Evolutionary conservation across 164 flowering plant genomes (phyloP), one percentile per base, ranked within the genome.

Genomic region (Dillenia suffruticosa): DNA sequence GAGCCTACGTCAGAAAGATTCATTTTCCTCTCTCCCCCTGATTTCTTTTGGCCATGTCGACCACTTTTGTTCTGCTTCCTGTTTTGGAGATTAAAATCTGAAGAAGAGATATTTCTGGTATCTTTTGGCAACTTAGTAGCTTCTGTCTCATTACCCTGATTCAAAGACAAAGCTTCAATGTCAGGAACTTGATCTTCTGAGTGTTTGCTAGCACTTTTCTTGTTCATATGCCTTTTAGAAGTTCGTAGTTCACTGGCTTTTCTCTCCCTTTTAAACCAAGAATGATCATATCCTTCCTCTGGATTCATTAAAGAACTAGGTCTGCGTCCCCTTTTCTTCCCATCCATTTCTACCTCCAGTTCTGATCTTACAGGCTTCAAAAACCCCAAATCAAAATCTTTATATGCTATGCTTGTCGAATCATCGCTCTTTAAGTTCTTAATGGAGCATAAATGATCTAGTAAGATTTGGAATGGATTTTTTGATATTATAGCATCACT

Each of bases 291-390:
- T 49, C 70, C 73, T 56, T 73, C 78, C 2, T 58, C 54, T 52
- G 71, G 65, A 60, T 58, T 74, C 44, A 16, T 15, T 44, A 55
- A 44, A 49, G 69, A 44, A 58, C 10, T 65, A 15, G 70, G 49
- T 62, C 76, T 79, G 53, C 64, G 68, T 16, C 75, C 82, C 51
- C 61, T 73, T 46, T 45, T 68, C 76, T 68, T 72, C 10, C 67
- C 52, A 57, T 58, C 43, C 44, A 67, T 51, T 51, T 75, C 79
- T 12, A 62, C 45, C 67, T 70, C 65, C 32, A 26, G 40, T 26
- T 26, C 40, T 26, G 62, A 40, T 60, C 69, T 58, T 6, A 52
- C 51, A 7, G 10, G 44, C 19, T 68, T 72, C 32, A 51, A 70
- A 58, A 64, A 19, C 3, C 58, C 68, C 45, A 58, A n/a, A 68